These are phyloP conservation scores for Fusarium xylarioides DNA, from an alignment of 2,329 filamentous ascomycete species.

Conservation along the genomic window DNA sequence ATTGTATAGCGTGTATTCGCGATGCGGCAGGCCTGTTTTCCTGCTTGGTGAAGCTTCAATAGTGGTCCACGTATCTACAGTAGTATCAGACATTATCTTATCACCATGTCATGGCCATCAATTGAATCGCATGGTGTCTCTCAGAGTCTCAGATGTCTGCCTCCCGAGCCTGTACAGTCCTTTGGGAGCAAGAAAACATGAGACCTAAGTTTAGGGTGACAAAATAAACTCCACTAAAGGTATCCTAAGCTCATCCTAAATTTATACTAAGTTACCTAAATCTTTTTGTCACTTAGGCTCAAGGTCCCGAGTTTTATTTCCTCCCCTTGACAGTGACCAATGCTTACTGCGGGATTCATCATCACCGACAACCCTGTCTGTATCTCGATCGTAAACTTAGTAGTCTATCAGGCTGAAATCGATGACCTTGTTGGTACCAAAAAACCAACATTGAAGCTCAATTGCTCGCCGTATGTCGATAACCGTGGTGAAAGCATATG, in stretches of 20 bases:
- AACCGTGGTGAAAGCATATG: not conserved
- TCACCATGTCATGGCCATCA: not conserved
- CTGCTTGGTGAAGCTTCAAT: constrained; percentile 8
- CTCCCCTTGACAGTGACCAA: too few species aligned
- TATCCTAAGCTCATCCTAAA: too few species aligned
- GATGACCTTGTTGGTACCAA: not conserved
- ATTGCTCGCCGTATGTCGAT: not conserved
- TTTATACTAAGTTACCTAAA: too few species aligned
- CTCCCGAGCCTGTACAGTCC: not conserved
- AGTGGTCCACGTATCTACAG: constrained; percentile 14
- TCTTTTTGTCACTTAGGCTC: too few species aligned
- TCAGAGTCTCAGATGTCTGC: not conserved
- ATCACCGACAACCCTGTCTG: not conserved
- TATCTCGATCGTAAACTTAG: not conserved
- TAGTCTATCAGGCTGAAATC: constrained; percentile 7
- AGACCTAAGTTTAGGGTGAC: too few species aligned
- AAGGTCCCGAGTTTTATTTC: too few species aligned
- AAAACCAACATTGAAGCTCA: not conserved
- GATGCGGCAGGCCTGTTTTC: constrained; percentile 13
- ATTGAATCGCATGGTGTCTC: not conserved
- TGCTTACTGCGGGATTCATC: not conserved
- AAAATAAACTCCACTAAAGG: too few species aligned
- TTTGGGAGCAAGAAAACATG: too few species aligned
- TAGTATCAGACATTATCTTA: not conserved
- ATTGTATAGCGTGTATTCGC: constrained; percentile 1